Conservation (phyloP, 768 basidiomycete genomes). For the Tylopilus sp. region DNA sequence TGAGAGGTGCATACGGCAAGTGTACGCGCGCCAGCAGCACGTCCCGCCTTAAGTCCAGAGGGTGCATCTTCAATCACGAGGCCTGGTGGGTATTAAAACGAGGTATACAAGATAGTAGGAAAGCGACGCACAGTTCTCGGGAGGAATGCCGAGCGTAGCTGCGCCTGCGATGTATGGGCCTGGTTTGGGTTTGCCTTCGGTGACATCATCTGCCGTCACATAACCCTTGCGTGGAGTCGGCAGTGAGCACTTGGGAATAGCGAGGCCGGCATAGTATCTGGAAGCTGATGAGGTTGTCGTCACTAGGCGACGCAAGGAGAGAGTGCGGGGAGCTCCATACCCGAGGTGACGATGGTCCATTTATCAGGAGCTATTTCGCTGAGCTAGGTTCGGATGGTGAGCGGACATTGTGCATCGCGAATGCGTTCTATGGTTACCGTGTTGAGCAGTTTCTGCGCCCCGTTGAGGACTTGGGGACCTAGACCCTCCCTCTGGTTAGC, state of each 20-base stretch:
- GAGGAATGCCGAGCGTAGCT: constrained; percentile 43
- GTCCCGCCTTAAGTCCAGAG: constrained; percentile 72
- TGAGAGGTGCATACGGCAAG: constrained; percentile 87
- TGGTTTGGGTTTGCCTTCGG: constrained; percentile 82
- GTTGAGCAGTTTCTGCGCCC: constrained; percentile 53
- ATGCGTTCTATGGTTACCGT: constrained; percentile 37
- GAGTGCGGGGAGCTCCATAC: constrained; percentile 29
- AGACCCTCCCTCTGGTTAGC: constrained; percentile 40
- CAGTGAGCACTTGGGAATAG: constrained; percentile 61
- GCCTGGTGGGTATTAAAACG: constrained; percentile 39
- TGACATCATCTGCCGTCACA: constrained; percentile 65
- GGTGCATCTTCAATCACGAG: constrained; percentile 91
- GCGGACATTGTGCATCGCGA: neutral
- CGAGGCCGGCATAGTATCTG: constrained; percentile 62
- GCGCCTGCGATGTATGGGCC: constrained; percentile 86
- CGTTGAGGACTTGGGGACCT: constrained; percentile 63
- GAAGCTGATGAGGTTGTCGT: constrained; percentile 50
- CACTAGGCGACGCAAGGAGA: neutral
- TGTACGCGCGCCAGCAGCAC: constrained; percentile 69
- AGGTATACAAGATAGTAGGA: neutral
- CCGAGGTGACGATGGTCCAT: constrained; percentile 88
- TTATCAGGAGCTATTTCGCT: constrained; percentile 22
- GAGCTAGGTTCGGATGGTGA: constrained; percentile 18
- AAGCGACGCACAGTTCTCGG: constrained; percentile 53
- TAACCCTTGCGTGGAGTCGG: constrained; percentile 55